Conservation (phyloP, 495 filamentous ascomycete species). For the Pyronema domesticum region DNA sequence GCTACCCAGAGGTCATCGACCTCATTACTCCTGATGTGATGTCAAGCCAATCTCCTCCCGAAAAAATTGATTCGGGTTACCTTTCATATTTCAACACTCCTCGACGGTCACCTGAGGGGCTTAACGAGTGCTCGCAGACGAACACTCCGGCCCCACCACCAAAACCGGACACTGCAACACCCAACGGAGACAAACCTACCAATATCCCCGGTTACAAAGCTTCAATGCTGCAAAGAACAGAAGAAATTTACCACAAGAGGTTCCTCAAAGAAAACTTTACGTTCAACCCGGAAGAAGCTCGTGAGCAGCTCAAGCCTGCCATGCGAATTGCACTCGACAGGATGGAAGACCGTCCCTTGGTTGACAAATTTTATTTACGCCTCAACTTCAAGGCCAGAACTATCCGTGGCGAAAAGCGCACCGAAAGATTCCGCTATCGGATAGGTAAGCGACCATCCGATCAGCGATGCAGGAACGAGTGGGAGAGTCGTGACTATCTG, state of each 20-base stretch:
- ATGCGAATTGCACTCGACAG: constrained; percentile 20
- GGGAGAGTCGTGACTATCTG: neutral
- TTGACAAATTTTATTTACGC: constrained; percentile 12
- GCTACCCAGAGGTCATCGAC: neutral
- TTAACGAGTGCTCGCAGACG: neutral
- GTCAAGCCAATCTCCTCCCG: neutral
- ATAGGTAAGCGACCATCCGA: neutral
- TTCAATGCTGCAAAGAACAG: constrained; percentile 14
- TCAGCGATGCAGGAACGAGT: neutral
- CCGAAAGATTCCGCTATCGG: neutral
- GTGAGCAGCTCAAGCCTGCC: constrained; percentile 13
- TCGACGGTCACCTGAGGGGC: neutral
- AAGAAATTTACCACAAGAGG: constrained; percentile 17
- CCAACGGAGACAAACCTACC: neutral
- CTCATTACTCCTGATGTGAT: neutral
- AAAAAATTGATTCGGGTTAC: neutral
- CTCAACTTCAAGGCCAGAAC: constrained; percentile 14
- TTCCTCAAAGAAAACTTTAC: constrained; percentile 17
- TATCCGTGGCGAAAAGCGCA: constrained; percentile 15
- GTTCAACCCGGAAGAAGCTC: constrained; percentile 9
- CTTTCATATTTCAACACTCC: neutral
- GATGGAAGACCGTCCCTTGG: constrained; percentile 18
- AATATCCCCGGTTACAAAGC: constrained; percentile 16
- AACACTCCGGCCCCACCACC: neutral
- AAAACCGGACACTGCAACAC: neutral